phyloP scores from a whole-genome alignment of 805 yeast genomes.

The Yamadazyma paraphyllophila region DNA sequence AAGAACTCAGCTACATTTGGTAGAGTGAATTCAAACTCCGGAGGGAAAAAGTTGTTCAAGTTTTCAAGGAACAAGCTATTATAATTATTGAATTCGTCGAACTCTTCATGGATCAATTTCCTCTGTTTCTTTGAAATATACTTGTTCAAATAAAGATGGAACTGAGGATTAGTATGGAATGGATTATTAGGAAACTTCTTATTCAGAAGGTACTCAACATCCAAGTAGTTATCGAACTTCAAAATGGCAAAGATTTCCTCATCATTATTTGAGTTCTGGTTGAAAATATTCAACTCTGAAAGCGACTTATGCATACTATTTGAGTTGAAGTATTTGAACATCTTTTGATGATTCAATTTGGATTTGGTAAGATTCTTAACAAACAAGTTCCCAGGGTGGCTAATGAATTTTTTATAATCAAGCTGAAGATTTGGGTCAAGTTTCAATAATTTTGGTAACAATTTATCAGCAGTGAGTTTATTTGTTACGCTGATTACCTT shows the following conservation, averaged over 20 bases:
- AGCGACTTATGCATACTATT: constrained; percentile 19
- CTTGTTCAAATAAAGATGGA: constrained; percentile 51
- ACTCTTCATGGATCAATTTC: constrained; percentile 20
- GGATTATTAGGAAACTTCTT: constrained; percentile 19
- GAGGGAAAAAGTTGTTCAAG: constrained; percentile 52
- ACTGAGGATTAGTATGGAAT: constrained; percentile 11
- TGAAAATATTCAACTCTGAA: constrained; percentile 22
- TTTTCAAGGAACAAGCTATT: constrained; percentile 37
- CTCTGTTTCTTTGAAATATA: constrained; percentile 67
- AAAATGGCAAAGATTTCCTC: constrained; percentile 29
- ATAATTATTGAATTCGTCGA: constrained; percentile 16
- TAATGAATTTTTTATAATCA: constrained; percentile 31
- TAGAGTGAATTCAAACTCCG: constrained; percentile 38
- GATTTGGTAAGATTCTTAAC: constrained; percentile 45
- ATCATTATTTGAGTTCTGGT: constrained; percentile 8
- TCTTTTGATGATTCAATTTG: constrained; percentile 34
- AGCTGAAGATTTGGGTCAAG: constrained; percentile 13
- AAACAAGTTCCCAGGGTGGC: constrained; percentile 60
- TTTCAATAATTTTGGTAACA: constrained; percentile 14
- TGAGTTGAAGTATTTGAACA: constrained; percentile 20
- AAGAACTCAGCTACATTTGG: constrained; percentile 25
- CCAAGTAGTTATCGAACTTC: constrained; percentile 32
- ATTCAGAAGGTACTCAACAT: constrained; percentile 26
- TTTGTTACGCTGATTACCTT: neutral
- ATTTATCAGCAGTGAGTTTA: constrained; percentile 9